Percentiles rank a stretch among this genome's conserved stretches.
phyloP scores from a whole-genome alignment of 2,329 filamentous ascomycete species.

The Orbilia javanica region DNA sequence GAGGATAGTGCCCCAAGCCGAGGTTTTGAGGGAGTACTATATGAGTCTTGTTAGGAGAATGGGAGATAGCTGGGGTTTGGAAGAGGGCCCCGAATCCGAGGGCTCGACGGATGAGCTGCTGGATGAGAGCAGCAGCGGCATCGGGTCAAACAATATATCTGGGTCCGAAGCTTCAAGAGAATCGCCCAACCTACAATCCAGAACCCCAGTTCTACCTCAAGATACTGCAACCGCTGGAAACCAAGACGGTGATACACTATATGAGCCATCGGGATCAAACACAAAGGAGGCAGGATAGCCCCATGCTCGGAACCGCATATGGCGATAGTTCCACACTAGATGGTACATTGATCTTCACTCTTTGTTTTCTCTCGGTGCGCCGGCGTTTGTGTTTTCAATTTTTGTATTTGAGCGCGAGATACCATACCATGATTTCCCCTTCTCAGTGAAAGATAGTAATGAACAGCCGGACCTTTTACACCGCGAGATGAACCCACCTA shows the following conservation, averaged over 20 bases:
- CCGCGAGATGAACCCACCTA: neutral
- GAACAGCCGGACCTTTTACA: neutral
- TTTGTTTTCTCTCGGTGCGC: constrained; percentile 40
- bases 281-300: neutral
- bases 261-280: neutral
- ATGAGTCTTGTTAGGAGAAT: constrained; percentile 80
- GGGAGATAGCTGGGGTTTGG: constrained; percentile 71
- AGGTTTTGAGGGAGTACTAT: constrained; percentile 94
- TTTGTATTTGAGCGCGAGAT: constrained; percentile 55
- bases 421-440: constrained; percentile 45
- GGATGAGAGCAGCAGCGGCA: constrained; percentile 39
- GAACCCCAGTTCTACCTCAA: constrained; percentile 25
- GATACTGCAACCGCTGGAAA: constrained; percentile 19
- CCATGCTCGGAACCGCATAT: constrained; percentile 15
- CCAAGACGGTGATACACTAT: constrained; percentile 19
- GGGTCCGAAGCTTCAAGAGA: constrained; percentile 31
- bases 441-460: constrained; percentile 17
- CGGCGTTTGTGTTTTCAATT: constrained; percentile 37
- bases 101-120: constrained; percentile 44
- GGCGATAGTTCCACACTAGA: neutral
- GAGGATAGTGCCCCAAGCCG: constrained; percentile 95
- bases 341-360: constrained; percentile 46
- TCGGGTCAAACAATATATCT: constrained; percentile 39
- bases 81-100: constrained; percentile 61
- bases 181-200: constrained; percentile 43